phyloP scores from a whole-genome alignment of 768 basidiomycete species.

The Boletus pseudopeckii region DNA sequence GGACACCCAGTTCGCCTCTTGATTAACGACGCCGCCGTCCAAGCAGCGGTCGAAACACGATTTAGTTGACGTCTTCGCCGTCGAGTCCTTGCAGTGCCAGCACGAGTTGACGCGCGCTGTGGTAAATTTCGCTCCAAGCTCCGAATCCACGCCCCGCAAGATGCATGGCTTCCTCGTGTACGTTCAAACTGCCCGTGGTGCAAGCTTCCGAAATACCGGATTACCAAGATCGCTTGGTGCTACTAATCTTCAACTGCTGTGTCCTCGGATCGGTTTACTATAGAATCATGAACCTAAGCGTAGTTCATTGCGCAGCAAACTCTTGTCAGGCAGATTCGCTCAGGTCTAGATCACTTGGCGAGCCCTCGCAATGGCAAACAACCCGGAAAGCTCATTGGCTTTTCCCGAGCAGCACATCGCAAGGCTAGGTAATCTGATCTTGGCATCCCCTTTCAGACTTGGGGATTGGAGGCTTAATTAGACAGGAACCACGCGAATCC shows the following conservation, averaged over 20 bases:
- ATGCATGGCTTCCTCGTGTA: conserved; percentile 6
- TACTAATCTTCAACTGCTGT: neutral
- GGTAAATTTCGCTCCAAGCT: neutral
- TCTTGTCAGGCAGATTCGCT: neutral
- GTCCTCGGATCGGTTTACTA: neutral
- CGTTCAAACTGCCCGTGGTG: neutral
- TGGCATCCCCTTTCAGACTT: neutral
- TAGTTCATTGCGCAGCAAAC: neutral
- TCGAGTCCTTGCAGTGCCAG: neutral
- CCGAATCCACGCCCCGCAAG: neutral
- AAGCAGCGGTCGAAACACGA: neutral
- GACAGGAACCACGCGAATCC: conserved; percentile 1
- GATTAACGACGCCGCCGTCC: neutral
- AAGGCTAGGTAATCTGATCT: neutral
- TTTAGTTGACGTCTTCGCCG: neutral
- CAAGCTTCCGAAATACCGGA: neutral
- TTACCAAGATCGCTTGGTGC: neutral
- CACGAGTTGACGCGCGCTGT: neutral
- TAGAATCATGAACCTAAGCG: neutral
- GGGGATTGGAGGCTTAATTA: neutral
- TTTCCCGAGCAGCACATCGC: neutral
- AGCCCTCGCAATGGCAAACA: neutral
- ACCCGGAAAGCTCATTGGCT: neutral
- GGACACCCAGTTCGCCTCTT: neutral
- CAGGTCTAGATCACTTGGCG: neutral